phyloP scores from a whole-genome alignment of 2,329 filamentous ascomycete species.

The Ambrosiella xylebori region DNA sequence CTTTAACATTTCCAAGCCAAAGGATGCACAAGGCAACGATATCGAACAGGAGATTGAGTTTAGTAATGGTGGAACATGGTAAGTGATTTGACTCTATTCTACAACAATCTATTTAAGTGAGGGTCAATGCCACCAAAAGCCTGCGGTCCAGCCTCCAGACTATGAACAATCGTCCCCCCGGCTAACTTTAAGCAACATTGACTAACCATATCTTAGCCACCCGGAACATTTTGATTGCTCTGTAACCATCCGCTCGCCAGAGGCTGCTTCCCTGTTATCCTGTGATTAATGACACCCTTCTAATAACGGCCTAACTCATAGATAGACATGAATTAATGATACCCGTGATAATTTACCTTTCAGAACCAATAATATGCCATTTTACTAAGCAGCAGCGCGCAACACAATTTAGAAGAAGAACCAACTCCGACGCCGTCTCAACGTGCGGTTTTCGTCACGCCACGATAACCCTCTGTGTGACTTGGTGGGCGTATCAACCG shows the following conservation, averaged over 20 bases:
- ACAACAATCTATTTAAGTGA: background rate
- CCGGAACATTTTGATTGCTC: constrained; percentile 1
- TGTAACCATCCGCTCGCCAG: background rate
- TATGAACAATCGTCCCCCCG: background rate
- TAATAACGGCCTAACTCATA: background rate
- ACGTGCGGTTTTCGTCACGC: background rate
- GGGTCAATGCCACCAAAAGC: background rate
- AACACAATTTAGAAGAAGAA: constrained; percentile 1
- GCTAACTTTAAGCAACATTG: background rate
- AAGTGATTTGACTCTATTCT: constrained; percentile 11
- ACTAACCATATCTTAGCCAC: background rate
- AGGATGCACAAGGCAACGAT: constrained; percentile 16
- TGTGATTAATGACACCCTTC: too few species aligned
- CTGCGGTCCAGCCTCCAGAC: constrained; percentile 5
- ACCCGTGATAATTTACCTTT: background rate
- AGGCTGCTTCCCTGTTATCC: background rate
- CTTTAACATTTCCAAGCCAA: constrained; percentile 18
- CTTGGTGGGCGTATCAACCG: background rate
- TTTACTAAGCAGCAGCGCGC: too few species aligned
- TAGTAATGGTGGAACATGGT: constrained; percentile 21
- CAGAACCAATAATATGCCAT: background rate
- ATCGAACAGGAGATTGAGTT: constrained; percentile 18
- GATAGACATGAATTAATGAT: background rate
- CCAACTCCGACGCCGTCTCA: background rate
- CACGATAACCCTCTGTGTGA: background rate